These are phyloP conservation scores for Cercospora nicotianae DNA, from an alignment of 2,329 filamentous ascomycete genomes.

Conservation along the genomic window DNA sequence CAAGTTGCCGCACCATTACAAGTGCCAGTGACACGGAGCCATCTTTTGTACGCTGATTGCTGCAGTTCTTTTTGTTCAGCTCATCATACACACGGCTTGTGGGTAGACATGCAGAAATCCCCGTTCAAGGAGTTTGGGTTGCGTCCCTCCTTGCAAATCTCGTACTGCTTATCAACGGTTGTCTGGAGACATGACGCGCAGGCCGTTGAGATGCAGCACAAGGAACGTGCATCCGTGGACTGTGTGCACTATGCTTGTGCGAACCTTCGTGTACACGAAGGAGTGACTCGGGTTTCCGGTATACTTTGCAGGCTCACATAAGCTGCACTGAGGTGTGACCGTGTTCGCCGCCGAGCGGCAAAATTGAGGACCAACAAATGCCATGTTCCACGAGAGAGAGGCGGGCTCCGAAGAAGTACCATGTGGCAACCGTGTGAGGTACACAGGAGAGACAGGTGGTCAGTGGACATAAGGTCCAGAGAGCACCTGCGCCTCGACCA, in stretches of 20 bases:
- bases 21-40: not conserved
- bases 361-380: not conserved
- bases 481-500: not conserved
- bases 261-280: not conserved
- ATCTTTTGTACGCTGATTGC: not conserved
- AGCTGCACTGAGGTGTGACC: not conserved
- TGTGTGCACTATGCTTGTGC: not conserved
- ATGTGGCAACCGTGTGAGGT: not conserved
- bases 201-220: not conserved
- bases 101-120: not conserved
- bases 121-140: not conserved
- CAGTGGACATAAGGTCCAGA: not conserved
- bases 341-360: not conserved
- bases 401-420: not conserved
- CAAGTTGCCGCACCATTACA: not conserved
- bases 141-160: not conserved
- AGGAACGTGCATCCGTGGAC: not conserved
- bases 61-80: not conserved
- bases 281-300: not conserved
- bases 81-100: not conserved
- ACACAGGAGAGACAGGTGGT: not conserved
- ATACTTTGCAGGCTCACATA: not conserved
- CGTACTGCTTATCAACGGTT: not conserved
- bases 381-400: not conserved
- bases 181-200: constrained; percentile 2